A percentile compares a stretch with the other conserved stretches of the same genome.
phyloP scores from a whole-genome alignment of 2,329 filamentous ascomycete species.

The Parafenestella ontariensis region DNA sequence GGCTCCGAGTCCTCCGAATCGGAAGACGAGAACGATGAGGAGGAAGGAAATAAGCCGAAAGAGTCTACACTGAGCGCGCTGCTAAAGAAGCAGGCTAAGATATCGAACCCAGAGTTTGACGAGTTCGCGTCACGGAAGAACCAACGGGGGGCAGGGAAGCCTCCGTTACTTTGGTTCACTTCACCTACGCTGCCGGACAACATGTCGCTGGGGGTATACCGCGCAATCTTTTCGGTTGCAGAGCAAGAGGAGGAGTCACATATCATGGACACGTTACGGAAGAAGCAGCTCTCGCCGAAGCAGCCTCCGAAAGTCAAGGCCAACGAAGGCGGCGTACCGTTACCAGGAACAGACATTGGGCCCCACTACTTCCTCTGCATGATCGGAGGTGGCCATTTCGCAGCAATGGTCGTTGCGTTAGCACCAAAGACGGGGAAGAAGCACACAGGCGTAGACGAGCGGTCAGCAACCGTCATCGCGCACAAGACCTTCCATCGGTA shows the following conservation, averaged over 20 bases:
- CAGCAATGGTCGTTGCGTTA: conserved; percentile 91
- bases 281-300: conserved; percentile 77
- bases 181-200: conserved; percentile 78
- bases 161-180: conserved; percentile 84
- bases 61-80: conserved; percentile 77
- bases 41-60: conserved; percentile 57
- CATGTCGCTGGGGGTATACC: conserved; percentile 84
- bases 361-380: conserved; percentile 96
- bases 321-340: conserved; percentile 64
- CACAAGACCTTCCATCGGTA: conserved; percentile 99
- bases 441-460: conserved; percentile 73
- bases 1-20: conserved; percentile 79
- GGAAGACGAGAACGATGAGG: conserved; percentile 74
- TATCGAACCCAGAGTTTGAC: conserved; percentile 65
- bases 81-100: conserved; percentile 81
- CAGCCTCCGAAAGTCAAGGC: conserved; percentile 55
- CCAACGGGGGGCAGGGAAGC: conserved; percentile 67
- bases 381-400: conserved; percentile 98
- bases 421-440: conserved; percentile 79
- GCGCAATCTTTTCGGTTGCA: conserved; percentile 75
- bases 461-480: conserved; percentile 85
- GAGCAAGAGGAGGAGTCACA: conserved; percentile 71
- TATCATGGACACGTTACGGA: conserved; percentile 72
- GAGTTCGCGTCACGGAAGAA: conserved; percentile 57
- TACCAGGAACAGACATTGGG: conserved; percentile 67